These are phyloP conservation scores for Dimocarpus longan DNA, from an alignment of 345 rosid species.

Conservation along the genomic window DNA sequence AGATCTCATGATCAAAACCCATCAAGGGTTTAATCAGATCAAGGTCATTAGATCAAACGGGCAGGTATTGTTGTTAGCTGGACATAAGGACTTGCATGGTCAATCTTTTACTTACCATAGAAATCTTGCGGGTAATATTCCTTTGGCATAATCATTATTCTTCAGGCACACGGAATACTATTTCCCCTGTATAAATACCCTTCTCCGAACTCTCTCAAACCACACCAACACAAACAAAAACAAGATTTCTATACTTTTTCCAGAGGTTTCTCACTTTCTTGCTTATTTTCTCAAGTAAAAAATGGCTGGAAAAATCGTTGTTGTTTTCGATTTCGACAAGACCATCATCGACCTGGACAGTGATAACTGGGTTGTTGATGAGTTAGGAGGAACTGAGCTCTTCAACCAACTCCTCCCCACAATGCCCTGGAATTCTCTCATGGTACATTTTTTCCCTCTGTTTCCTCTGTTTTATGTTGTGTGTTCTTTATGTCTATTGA, in stretches of 20 bases:
- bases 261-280: neutral
- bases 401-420: slow-evolving; percentile 84
- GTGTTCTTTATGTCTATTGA: neutral
- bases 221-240: neutral
- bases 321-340: slow-evolving; percentile 83
- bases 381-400: slow-evolving; percentile 63
- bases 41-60: too few species aligned
- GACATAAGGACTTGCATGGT: too few species aligned
- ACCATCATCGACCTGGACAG: slow-evolving; percentile 83
- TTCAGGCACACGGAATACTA: neutral
- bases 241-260: neutral
- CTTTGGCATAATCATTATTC: neutral
- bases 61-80: too few species aligned
- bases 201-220: neutral
- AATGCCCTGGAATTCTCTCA: slow-evolving; percentile 90
- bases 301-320: slow-evolving; percentile 50
- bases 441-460: slow-evolving; percentile 43
- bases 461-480: neutral
- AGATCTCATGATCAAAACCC: slow-evolving; percentile 24
- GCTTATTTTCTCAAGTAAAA: neutral
- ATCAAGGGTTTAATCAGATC: neutral
- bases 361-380: slow-evolving; percentile 84
- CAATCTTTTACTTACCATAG: too few species aligned
- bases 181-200: neutral
- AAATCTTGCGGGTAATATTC: neutral